Evolutionary conservation across 2,329 filamentous ascomycete genomes (phyloP).

Genomic region (Sporothrix schenckii): DNA sequence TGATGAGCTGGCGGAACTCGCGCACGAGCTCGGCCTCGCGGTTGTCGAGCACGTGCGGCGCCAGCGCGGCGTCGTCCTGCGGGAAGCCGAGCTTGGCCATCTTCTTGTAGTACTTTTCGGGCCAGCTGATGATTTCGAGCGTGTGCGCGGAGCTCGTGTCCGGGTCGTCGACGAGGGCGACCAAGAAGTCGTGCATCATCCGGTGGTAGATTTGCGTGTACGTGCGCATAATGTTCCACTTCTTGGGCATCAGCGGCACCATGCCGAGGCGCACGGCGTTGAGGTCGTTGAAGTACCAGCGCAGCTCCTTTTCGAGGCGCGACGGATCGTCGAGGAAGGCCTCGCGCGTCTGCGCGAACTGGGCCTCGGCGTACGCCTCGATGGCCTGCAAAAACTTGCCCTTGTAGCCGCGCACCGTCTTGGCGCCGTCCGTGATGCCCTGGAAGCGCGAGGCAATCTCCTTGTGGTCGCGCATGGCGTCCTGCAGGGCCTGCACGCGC

Average conservation of each 20-base stretch:
- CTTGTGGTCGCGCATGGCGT: slow-evolving; percentile 92
- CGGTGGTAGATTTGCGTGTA: slow-evolving; percentile 90
- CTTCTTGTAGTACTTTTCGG: slow-evolving; percentile 93
- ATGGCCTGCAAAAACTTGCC: slow-evolving; percentile 89
- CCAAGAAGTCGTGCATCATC: slow-evolving; percentile 92
- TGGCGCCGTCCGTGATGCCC: slow-evolving; percentile 90
- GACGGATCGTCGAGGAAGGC: slow-evolving; percentile 82
- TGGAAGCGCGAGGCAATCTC: slow-evolving; percentile 93
- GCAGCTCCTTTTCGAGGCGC: slow-evolving; percentile 81
- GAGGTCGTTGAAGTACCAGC: slow-evolving; percentile 98
- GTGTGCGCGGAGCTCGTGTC: slow-evolving; percentile 84
- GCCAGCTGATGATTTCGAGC: slow-evolving; percentile 91
- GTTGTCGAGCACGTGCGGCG: slow-evolving; percentile 86
- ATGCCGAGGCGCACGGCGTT: slow-evolving; percentile 94
- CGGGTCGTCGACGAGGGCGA: slow-evolving; percentile 79
- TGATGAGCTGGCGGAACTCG: slow-evolving; percentile 93
- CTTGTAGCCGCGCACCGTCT: slow-evolving; percentile 92
- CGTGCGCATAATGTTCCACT: slow-evolving; percentile 92
- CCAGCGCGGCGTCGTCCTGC: slow-evolving; percentile 65
- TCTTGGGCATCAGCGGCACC: slow-evolving; percentile 87
- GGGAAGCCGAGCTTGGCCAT: slow-evolving; percentile 87
- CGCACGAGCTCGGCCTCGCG: slow-evolving; percentile 87
- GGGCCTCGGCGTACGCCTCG: slow-evolving; percentile 69
- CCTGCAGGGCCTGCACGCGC: slow-evolving; percentile 85
- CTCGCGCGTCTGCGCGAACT: slow-evolving; percentile 71